Percentiles rank a stretch among this genome's conserved stretches.
phyloP scores from a whole-genome alignment of 2,329 filamentous ascomycete species.

The Massarina eburnea region DNA sequence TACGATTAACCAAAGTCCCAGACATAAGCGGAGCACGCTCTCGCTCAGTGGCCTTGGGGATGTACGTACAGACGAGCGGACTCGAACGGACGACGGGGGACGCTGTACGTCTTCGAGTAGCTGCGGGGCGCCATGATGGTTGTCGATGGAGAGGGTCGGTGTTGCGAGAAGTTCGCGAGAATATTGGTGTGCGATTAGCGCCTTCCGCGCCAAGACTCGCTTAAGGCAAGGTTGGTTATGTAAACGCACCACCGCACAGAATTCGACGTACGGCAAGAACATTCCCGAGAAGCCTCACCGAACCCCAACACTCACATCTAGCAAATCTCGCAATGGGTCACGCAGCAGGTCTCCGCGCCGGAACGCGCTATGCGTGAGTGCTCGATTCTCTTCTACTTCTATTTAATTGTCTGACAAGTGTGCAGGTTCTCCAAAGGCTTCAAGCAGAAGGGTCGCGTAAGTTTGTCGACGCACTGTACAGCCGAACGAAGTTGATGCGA shows the following conservation, averaged over 20 bases:
- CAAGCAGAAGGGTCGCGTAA: slow-evolving; percentile 82
- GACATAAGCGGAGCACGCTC: slow-evolving; percentile 99
- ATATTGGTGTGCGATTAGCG: background rate
- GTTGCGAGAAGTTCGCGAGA: background rate
- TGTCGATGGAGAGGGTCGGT: slow-evolving; percentile 28
- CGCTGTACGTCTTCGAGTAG: slow-evolving; percentile 99
- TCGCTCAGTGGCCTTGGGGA: slow-evolving; percentile 87
- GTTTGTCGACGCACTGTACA: slow-evolving; percentile 10
- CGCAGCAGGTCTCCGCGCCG: slow-evolving; percentile 50
- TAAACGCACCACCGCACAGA: background rate
- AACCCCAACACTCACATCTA: background rate
- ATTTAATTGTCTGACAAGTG: slow-evolving; percentile 20
- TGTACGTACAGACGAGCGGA: slow-evolving; percentile 98
- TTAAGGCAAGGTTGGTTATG: background rate
- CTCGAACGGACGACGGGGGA: slow-evolving; percentile 97
- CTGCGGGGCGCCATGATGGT: slow-evolving; percentile 58
- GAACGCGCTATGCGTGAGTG: slow-evolving; percentile 46
- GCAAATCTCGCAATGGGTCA: slow-evolving; percentile 54
- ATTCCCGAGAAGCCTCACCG: background rate
- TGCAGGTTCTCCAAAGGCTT: slow-evolving; percentile 79
- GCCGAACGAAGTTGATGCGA: slow-evolving; percentile 22
- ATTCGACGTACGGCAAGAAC: background rate
- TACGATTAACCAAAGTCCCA: slow-evolving; percentile 69
- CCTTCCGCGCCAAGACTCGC: background rate
- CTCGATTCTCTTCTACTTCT: slow-evolving; percentile 5